Conservation (phyloP, 768 basidiomycete genomes). For the Xerocomus spinulosus region DNA sequence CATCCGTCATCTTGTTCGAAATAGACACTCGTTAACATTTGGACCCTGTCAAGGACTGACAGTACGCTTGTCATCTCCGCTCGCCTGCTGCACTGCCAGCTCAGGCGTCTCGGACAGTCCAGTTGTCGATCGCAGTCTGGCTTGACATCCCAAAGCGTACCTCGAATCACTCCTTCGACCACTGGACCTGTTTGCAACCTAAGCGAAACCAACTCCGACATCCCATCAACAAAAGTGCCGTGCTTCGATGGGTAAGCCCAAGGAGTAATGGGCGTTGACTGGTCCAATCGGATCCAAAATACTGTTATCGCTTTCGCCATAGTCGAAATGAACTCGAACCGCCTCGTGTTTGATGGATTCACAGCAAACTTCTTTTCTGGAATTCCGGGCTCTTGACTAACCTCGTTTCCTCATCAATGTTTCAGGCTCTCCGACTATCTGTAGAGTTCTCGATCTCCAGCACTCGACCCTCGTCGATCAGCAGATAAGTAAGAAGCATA, state of each 20-base stretch:
- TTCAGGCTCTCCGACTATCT: background rate
- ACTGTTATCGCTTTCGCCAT: conserved; percentile 1
- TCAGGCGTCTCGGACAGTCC: background rate
- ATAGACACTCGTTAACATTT: background rate
- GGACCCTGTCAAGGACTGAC: background rate
- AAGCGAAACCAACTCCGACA: conserved; percentile 4
- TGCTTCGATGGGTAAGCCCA: background rate
- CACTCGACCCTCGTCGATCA: background rate
- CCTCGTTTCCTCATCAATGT: background rate
- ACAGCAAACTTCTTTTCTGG: background rate
- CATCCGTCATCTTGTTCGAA: conserved; percentile 2
- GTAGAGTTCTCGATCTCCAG: background rate
- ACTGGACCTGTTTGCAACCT: background rate
- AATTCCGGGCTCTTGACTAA: background rate
- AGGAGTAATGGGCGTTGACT: background rate
- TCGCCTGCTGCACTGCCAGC: background rate
- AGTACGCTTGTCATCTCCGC: background rate
- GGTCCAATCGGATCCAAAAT: conserved; percentile 4
- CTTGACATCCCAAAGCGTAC: background rate
- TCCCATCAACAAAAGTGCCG: background rate
- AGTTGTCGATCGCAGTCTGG: background rate
- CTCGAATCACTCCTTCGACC: no score
- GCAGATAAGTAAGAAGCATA: background rate
- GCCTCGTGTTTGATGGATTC: conserved; percentile 21
- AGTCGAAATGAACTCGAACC: conserved; percentile 15